Base-by-base conservation (phyloP, 177 flowering plant genomes). In the Vitis hybrid region DNA sequence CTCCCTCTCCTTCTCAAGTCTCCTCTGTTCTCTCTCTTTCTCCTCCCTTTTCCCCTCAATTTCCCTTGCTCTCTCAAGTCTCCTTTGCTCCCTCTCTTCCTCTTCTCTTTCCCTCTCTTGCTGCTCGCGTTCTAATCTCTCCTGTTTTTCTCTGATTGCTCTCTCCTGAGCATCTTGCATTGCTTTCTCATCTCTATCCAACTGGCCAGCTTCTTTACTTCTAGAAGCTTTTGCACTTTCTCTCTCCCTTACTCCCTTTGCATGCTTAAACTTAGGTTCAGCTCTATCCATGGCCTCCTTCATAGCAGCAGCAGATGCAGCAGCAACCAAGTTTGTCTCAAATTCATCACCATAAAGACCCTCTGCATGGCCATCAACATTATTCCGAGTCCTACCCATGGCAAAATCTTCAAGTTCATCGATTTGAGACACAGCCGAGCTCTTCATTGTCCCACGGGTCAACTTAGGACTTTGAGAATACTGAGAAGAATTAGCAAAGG, bases 181-280 rank as follows among this genome's bases (percentile, higher is more conserved):
- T 65, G 64, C 27, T 66, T 66, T 83, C 41, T 90, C 94, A 73
- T 20, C 20, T 20, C 20, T 20, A 20, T 20, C 20, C 20, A 20
- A 20, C 20, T 20, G 20, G 20, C 20, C 20, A 20, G 20, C 20
- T 20, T 20, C 20, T 20, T 20, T 20, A 20, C 20, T 20, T 20
- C 20, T 20, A 20, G 20, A 20, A 20, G 20, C 20, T 20, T 20
- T 20, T 20, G 20, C 20, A 1, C 20, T 20, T 20, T 20, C 20
- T 85, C 89, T 60, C 71, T 84, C 93, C 66, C 87, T 85, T 73
- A 86, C 76, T 60, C 81, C 90, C 79, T 75, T 88, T 20, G 90
- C 92, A 77, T 86, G 87, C 67, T 84, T 84, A 65, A 89, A 87
- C 70, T 87, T 87, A 27, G 88, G 88, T 77, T 89, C 90, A 51